Evolutionary conservation across 495 filamentous ascomycete genomes (phyloP), one percentile per base, ranked within the genome.

Genomic region (Xylaria longipes): DNA sequence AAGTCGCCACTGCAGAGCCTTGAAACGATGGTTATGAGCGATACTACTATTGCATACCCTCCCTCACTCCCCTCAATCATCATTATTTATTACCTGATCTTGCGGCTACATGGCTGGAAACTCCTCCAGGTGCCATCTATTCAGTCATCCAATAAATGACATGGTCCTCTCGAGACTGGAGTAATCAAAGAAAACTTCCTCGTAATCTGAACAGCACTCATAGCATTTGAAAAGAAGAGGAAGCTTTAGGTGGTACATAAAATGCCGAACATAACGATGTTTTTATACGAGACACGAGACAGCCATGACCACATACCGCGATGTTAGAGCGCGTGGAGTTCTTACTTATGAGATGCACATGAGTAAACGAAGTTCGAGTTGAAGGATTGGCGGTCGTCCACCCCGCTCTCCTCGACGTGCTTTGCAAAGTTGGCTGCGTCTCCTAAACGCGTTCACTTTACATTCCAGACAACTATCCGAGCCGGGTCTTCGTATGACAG

Each of bases 1-100:
- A 87, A 76, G 64, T 89, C 27, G n/a, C 77, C 48, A 78, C 62
- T 82, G 61, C 73, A 63, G 65, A 75, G 68, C 66, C 63, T 31
- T 71, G 71, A 70, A 57, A 65, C 41, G 62, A 11, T 54, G 11
- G 9, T 3, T 43, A 33, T 48, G 12, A 3, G 5, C 46, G 39
- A 43, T 25, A 45, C 8, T 14, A n/a, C 48, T 22, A 65, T 25
- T 1, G 27, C 6, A 29, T 17, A 22, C 22, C n/a, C 22, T 62
- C 22, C n/a, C 22, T 62, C 14, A 20, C 57, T 46, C 14, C 33
- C 45, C 17, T 41, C 45, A 29, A 9, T n/a, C 17, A 63, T n/a
- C 17, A 63, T 41, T 8, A 45, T 20, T 9, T 43, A 39, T 56
- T 67, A 67, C 11, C 22, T 22, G 17, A n/a, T 67, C 29, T 56